Conservation (phyloP, 257 asterid genomes). For the Solanum lycopersicoides region DNA sequence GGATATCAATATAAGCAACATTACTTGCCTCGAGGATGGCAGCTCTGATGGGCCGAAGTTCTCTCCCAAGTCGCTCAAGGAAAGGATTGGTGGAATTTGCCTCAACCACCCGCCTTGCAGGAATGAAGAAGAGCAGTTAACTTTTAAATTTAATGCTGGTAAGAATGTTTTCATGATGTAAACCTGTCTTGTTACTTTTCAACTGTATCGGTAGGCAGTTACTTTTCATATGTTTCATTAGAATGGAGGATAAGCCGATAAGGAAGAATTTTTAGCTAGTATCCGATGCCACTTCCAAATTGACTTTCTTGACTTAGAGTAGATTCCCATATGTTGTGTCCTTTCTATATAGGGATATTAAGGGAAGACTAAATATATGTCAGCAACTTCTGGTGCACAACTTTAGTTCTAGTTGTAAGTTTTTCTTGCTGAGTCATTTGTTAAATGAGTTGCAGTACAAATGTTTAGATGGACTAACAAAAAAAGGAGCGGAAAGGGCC, state of each 20-base stretch:
- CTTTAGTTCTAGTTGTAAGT: not conserved
- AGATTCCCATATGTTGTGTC: not conserved
- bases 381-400: not conserved
- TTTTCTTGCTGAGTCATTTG: not conserved
- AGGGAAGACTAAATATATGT: not conserved
- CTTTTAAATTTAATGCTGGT: constrained; percentile 28
- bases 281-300: not conserved
- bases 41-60: constrained; percentile 15
- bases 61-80: constrained; percentile 10
- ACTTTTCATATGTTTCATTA: not conserved
- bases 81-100: constrained; percentile 7
- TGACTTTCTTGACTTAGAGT: not conserved
- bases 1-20: not conserved
- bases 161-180: not conserved
- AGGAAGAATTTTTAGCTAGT: not conserved
- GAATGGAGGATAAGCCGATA: not conserved
- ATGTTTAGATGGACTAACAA: not conserved
- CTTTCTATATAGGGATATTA: not conserved
- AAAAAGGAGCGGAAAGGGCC: not conserved
- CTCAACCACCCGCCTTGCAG: constrained; percentile 7
- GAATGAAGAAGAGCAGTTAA: constrained; percentile 20
- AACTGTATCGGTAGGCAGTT: not conserved
- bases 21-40: not conserved
- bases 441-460: not conserved
- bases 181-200: not conserved